phyloP scores from a whole-genome alignment of 257 asterid genomes.

The Asclepias syriaca region DNA sequence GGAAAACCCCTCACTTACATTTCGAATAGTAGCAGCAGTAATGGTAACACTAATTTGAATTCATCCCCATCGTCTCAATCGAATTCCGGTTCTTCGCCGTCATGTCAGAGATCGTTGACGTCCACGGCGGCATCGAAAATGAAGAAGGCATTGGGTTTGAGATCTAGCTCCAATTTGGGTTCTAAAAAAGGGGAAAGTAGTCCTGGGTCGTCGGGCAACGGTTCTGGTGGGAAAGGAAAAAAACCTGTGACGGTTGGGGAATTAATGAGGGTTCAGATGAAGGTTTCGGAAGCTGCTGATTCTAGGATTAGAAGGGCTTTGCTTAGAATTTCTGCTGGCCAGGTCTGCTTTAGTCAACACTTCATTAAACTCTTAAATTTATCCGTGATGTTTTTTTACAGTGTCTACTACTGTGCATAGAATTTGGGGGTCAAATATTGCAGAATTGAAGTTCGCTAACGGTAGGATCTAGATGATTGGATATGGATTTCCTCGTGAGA shows the following conservation, averaged over 20 bases:
- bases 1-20: constrained; percentile 45
- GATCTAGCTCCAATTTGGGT: constrained; percentile 59
- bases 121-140: constrained; percentile 94
- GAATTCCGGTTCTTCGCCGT: constrained; percentile 32
- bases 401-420: neutral
- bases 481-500: neutral
- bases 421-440: neutral
- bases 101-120: constrained; percentile 70
- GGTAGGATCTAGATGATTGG: constrained; percentile 7
- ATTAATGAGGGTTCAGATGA: constrained; percentile 86
- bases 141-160: constrained; percentile 95
- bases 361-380: neutral
- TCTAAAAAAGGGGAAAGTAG: constrained; percentile 36
- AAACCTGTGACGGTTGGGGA: constrained; percentile 81
- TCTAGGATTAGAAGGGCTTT: constrained; percentile 88
- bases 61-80: constrained; percentile 20
- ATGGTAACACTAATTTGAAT: neutral
- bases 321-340: constrained; percentile 93
- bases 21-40: constrained; percentile 13
- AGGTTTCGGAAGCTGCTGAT: constrained; percentile 71
- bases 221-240: constrained; percentile 59
- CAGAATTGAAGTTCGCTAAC: neutral
- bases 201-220: constrained; percentile 27
- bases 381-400: neutral
- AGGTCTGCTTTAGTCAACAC: constrained; percentile 41